Percentiles rank a stretch among this genome's conserved stretches.
These are phyloP conservation scores for Diospyros lotus DNA, from an alignment of 148 eudicot species.

Conservation along the genomic window DNA sequence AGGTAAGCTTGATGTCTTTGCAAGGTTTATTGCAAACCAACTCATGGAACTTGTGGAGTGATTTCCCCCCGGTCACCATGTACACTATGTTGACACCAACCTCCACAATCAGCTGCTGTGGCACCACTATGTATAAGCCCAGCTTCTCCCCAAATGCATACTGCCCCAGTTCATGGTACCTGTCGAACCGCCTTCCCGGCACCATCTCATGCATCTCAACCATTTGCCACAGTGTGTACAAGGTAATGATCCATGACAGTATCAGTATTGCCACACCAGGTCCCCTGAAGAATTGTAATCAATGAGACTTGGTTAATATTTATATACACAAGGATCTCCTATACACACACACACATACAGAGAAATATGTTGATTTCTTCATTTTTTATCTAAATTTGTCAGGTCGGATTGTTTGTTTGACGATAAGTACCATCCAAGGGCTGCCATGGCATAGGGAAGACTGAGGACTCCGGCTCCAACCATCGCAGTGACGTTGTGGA, in stretches of 20 bases:
- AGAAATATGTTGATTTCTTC: neutral
- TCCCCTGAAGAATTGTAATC: constrained; percentile 12
- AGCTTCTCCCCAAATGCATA: constrained; percentile 26
- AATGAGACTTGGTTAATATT: neutral
- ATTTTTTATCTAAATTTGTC: no score
- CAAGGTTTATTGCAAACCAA: neutral
- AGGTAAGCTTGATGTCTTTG: constrained; percentile 8
- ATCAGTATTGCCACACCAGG: constrained; percentile 17
- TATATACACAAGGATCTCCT: neutral
- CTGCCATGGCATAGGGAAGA: constrained; percentile 20
- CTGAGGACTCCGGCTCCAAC: constrained; percentile 24
- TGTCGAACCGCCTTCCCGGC: constrained; percentile 19
- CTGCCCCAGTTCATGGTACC: constrained; percentile 25
- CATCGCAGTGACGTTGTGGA: constrained; percentile 23
- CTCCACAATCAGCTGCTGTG: constrained; percentile 18
- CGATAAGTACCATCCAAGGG: constrained; percentile 14
- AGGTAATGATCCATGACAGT: constrained; percentile 21
- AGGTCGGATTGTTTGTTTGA: neutral
- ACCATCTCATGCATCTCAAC: constrained; percentile 27
- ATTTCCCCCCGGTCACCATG: constrained; percentile 24
- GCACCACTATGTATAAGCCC: constrained; percentile 20
- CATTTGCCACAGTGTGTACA: constrained; percentile 27
- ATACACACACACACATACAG: neutral
- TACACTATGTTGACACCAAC: constrained; percentile 18
- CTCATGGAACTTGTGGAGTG: constrained; percentile 14